Evolutionary conservation across 2,329 filamentous ascomycete species (phyloP), one percentile per base, ranked within the genome.

Genomic region (Ambrosiella xylebori): DNA sequence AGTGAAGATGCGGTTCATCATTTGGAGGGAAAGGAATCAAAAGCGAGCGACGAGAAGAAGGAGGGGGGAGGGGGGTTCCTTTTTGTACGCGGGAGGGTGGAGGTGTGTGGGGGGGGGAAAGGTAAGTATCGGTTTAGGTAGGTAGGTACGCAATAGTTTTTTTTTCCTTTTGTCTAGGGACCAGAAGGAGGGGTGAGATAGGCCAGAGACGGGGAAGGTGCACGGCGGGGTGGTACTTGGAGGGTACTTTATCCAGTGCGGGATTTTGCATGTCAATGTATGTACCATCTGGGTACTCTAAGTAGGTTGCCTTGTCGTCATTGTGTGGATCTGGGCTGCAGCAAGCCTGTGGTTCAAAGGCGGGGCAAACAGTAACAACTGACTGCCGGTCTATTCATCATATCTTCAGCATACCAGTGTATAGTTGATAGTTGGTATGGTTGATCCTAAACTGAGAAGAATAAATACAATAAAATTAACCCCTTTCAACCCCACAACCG

Each of bases 1-100:
- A 41, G 38, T 19, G 40, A 59, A 59, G 58, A 53, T 58, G 45
- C 35, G 15, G 15, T 40, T 54, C 15, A 19, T 41, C 15, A 17
- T 37, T 17, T 11, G 58, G 17, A 55, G 36, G 11, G 51, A 47
- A 35, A 12, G 47, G 19, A n/a, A 27, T 27, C n/a, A 15, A 9
- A 3, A 2, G 27, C 12, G 47, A 51, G 27, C 27, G 27, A 4
- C 27, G 27, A 27, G 27, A 27, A 27, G 27, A 27, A 7, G 13
- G 6, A 36, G 13, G 17, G 47, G 47, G n/a, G n/a, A 27, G 17
- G 17, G 13, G 19, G 7, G 15, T 51, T 51, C 47, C 44, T 19
- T 51, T 51, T 51, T 51, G 47, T 51, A 51, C 19, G 47, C 47
- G 19, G 19, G 47, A 3, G 17, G 3, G 13, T 17, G 17, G 47